Conservation (phyloP, 805 yeast genomes). For the Nakazawaea ernobii region DNA sequence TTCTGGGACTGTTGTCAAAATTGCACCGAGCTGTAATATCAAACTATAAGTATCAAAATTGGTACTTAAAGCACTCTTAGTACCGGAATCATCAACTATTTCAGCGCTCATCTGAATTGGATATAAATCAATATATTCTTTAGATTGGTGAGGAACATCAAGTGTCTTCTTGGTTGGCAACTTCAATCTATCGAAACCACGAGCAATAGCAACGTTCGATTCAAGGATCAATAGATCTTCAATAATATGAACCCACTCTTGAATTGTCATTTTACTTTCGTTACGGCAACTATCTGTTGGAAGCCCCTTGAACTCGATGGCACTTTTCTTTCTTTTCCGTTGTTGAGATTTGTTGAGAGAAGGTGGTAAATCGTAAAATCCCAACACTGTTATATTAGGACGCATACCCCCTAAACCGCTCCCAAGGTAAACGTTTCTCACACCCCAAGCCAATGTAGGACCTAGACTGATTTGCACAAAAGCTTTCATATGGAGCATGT, state of each 20-base stretch:
- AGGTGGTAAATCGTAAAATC: conserved; percentile 60
- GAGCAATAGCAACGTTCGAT: conserved; percentile 90
- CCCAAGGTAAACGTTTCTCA: conserved; percentile 83
- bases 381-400: conserved; percentile 90
- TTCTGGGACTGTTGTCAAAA: conserved; percentile 84
- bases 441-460: conserved; percentile 90
- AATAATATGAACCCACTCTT: conserved; percentile 86
- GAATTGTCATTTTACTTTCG: conserved; percentile 62
- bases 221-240: conserved; percentile 88
- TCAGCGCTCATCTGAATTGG: conserved; percentile 96
- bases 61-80: conserved; percentile 66
- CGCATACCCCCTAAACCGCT: conserved; percentile 98
- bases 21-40: conserved; percentile 90
- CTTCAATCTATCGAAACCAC: conserved; percentile 65
- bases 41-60: conserved; percentile 95
- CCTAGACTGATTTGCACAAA: conserved; percentile 91
- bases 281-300: conserved; percentile 79
- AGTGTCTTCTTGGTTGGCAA: conserved; percentile 48
- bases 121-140: conserved; percentile 75
- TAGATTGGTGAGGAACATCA: conserved; percentile 24
- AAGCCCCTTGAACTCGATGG: conserved; percentile 34
- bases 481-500: conserved; percentile 74
- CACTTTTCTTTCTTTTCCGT: background rate
- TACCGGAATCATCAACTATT: conserved; percentile 59
- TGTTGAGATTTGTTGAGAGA: conserved; percentile 17